Evolutionary conservation across 2,329 filamentous ascomycete genomes (phyloP), one percentile per base, ranked within the genome.

Genomic region (Esteya vermicola): DNA sequence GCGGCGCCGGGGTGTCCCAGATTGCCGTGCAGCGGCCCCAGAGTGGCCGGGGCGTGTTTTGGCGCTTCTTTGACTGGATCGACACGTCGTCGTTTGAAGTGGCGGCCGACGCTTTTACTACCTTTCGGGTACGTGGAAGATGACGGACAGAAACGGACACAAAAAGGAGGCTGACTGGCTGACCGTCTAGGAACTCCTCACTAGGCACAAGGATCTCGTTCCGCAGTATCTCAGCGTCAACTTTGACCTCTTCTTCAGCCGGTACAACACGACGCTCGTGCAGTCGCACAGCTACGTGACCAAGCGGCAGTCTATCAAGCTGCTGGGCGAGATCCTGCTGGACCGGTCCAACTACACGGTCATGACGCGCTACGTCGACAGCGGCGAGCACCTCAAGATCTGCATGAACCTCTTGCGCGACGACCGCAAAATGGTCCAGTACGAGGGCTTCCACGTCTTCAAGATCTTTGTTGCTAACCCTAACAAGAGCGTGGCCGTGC

Each of bases 401-500:
- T 91, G 88, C 64, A 98, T 98, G 91, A 96, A 93, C 59, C 69
- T 98, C 44, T 67, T 98, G 45, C 80, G 86, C 50, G 91, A 96
- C 58, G 89, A 96, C 59, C 77, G 89, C 50, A 91, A 93, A 60
- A 98, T 98, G 88, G 91, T 98, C 46, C 91, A 96, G 61, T 98
- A 98, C 57, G 91, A 98, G 59, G 91, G 88, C 8, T 98, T 98
- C 58, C 91, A 98, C 57, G 89, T 98, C 32, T 98, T 98, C 72
- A 98, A 98, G 68, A 89, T 98, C 46, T 98, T 98, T 60, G 91
- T 96, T 40, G 91, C 91, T 44, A 98, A 98, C 57, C 91, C 91
- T 8, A 88, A 96, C 66, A 98, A 98, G 64, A 93, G 85, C n/a
- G 70, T 89, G 45, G 85, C 88, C 26, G 91, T 98, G 36, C 86